phyloP scores from a whole-genome alignment of 805 yeast species.

The Wickerhamiella cacticola region DNA sequence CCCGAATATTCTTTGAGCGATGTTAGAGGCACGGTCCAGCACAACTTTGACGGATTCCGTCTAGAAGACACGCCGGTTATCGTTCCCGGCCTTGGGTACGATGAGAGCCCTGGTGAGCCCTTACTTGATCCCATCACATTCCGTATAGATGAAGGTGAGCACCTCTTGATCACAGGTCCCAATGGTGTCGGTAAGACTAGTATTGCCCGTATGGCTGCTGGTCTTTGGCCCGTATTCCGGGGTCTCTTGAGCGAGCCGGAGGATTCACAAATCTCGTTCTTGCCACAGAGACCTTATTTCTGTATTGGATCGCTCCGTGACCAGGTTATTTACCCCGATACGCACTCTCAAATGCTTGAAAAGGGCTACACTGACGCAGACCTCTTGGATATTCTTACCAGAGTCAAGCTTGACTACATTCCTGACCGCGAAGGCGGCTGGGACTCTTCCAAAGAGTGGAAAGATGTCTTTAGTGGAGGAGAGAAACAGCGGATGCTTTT shows the following conservation, averaged over 20 bases:
- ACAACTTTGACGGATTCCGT: conserved; percentile 63
- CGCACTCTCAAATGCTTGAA: conserved; percentile 63
- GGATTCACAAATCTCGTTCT: conserved; percentile 50
- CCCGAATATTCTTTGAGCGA: conserved; percentile 32
- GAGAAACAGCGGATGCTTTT: conserved; percentile 84
- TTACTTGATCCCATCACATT: conserved; percentile 53
- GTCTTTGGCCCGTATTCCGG: conserved; percentile 79
- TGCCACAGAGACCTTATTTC: conserved; percentile 83
- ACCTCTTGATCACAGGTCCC: conserved; percentile 68
- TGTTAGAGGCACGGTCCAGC: conserved; percentile 70
- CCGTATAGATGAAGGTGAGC: conserved; percentile 50
- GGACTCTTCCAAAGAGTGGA: conserved; percentile 55
- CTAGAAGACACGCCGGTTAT: conserved; percentile 73
- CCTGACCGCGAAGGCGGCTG: conserved; percentile 50
- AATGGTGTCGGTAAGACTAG: conserved; percentile 89
- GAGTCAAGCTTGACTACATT: conserved; percentile 71
- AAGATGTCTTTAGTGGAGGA: conserved; percentile 90
- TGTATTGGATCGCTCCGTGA: conserved; percentile 72
- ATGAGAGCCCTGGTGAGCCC: conserved; percentile 36
- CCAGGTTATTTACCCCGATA: conserved; percentile 78
- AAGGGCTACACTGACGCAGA: conserved; percentile 60
- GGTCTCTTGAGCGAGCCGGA: conserved; percentile 66
- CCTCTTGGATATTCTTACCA: conserved; percentile 51
- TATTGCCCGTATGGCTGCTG: conserved; percentile 70
- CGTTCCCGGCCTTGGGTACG: conserved; percentile 42